phyloP scores from a whole-genome alignment of 2,329 filamentous ascomycete species.

The Aureobasidium musti region DNA sequence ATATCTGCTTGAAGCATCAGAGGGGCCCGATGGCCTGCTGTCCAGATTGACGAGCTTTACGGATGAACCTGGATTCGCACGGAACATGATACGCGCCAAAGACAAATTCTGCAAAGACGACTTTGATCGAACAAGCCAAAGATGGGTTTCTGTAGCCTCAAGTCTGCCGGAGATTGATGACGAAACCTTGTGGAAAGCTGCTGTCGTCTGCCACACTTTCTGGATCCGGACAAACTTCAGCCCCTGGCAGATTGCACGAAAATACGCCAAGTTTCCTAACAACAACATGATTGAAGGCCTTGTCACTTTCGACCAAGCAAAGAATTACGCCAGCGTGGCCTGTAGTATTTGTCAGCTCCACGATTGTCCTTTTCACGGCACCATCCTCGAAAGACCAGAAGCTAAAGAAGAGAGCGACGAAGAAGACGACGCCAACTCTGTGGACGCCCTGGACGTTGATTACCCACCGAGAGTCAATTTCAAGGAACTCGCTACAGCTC shows the following conservation, averaged over 20 bases:
- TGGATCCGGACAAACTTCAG: slow-evolving; percentile 42
- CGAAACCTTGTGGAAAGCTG: slow-evolving; percentile 39
- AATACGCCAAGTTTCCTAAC: slow-evolving; percentile 26
- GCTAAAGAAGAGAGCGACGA: slow-evolving; percentile 30
- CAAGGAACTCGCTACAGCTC: slow-evolving; percentile 35
- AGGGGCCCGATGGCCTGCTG: background rate
- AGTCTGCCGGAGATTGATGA: slow-evolving; percentile 38
- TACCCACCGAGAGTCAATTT: slow-evolving; percentile 39
- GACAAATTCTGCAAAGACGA: slow-evolving; percentile 39
- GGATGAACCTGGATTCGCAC: background rate
- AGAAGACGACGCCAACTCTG: slow-evolving; percentile 33
- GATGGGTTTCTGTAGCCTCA: slow-evolving; percentile 41
- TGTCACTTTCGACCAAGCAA: slow-evolving; percentile 18
- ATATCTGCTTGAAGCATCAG: slow-evolving; percentile 44
- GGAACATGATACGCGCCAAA: slow-evolving; percentile 28
- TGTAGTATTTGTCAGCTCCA: slow-evolving; percentile 35
- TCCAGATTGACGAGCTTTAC: background rate
- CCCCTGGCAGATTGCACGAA: slow-evolving; percentile 33
- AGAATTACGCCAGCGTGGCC: slow-evolving; percentile 30
- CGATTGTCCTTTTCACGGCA: slow-evolving; percentile 48
- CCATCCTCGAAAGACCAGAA: slow-evolving; percentile 40
- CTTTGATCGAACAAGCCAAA: slow-evolving; percentile 38
- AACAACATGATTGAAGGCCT: slow-evolving; percentile 31
- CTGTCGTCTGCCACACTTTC: slow-evolving; percentile 44
- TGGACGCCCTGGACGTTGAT: slow-evolving; percentile 37